phyloP scores from a whole-genome alignment of 371 early-diverging fungal genomes.

The Mucor ambiguus region DNA sequence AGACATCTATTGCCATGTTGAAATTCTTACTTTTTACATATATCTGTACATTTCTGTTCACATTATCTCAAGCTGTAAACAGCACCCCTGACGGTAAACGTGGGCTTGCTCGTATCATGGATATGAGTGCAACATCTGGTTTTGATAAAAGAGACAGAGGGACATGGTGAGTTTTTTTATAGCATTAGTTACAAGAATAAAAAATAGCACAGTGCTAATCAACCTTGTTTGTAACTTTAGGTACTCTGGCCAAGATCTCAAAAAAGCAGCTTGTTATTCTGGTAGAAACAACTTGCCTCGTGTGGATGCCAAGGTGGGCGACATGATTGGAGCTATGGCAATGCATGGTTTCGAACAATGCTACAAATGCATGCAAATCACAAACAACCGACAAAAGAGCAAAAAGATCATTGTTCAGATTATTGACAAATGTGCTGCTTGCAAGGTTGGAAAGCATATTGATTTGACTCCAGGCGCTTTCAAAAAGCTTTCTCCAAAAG shows the following conservation, averaged over 20 bases:
- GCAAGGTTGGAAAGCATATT: constrained; percentile 27
- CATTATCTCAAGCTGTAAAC: constrained; percentile 5
- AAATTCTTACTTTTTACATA: background rate
- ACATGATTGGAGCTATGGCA: constrained; percentile 44
- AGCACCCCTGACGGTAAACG: constrained; percentile 14
- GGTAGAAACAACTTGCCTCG: constrained; percentile 29
- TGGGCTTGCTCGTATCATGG: constrained; percentile 26
- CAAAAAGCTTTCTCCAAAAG: constrained; percentile 17
- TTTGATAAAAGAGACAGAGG: constrained; percentile 23
- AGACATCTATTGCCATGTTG: background rate
- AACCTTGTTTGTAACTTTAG: constrained; percentile 3
- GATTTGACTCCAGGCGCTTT: constrained; percentile 42
- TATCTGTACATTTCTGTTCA: constrained; percentile 3
- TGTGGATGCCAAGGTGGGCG: constrained; percentile 22
- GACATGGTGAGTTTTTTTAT: constrained; percentile 19
- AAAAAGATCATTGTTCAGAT: constrained; percentile 25
- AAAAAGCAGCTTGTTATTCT: constrained; percentile 38
- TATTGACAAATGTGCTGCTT: constrained; percentile 40
- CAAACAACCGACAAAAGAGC: constrained; percentile 22
- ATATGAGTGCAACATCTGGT: background rate
- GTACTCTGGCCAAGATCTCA: constrained; percentile 33
- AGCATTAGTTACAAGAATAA: background rate
- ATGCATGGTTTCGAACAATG: constrained; percentile 38
- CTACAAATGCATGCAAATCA: constrained; percentile 39
- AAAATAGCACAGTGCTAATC: background rate